Conservation (phyloP, 2,329 filamentous ascomycete species). For the Fusarium multiceps region DNA sequence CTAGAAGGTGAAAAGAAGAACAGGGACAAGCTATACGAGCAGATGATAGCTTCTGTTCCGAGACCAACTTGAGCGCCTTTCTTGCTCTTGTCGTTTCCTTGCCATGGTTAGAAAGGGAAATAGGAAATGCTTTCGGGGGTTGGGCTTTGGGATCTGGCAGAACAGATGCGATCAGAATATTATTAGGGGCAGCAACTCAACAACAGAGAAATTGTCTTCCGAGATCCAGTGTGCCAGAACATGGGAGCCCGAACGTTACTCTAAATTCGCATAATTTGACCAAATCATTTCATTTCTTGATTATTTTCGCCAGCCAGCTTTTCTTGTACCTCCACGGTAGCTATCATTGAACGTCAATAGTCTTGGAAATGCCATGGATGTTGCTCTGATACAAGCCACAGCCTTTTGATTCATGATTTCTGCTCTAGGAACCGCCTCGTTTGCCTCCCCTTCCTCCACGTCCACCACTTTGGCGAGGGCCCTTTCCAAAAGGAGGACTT, state of each 20-base stretch:
- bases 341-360: not conserved
- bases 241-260: not conserved
- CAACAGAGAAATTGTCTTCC: not conserved
- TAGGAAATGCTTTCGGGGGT: not conserved
- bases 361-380: not conserved
- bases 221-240: not conserved
- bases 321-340: not conserved
- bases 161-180: not conserved
- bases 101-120: not conserved
- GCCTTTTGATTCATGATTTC: not conserved
- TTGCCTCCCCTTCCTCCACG: constrained; percentile 48
- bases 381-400: not conserved
- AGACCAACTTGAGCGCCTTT: not conserved
- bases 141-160: not conserved
- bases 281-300: not conserved
- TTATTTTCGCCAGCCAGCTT: not conserved
- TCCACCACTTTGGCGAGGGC: constrained; percentile 55
- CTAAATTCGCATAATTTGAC: not conserved
- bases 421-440: constrained; percentile 26
- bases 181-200: not conserved
- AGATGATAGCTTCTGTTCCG: not conserved
- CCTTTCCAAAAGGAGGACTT: constrained; percentile 61
- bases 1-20: constrained; percentile 46
- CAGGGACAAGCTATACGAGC: constrained; percentile 8
- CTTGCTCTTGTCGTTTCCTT: not conserved